Evolutionary conservation across 208 protist species (phyloP).

Genomic region (Wallacemonas collosoma): DNA sequence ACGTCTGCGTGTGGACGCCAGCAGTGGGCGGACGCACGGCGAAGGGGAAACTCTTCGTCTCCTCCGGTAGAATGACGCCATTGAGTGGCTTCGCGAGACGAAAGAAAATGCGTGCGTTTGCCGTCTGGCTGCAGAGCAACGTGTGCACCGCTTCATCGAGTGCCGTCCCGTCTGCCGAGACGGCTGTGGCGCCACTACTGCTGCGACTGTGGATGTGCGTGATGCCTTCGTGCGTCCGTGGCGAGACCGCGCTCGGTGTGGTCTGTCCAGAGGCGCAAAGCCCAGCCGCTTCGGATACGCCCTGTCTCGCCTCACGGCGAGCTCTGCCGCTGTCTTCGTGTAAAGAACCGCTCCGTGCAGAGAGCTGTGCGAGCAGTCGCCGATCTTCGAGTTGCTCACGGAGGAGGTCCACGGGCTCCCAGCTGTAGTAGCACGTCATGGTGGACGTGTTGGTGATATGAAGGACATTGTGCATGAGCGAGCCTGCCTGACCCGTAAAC

Average conservation of each 20-base stretch:
- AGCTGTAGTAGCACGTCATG: constrained; percentile 87
- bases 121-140: constrained; percentile 36
- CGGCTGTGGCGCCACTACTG: too few species aligned
- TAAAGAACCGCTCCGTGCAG: background rate
- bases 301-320: too few species aligned
- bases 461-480: constrained; percentile 59
- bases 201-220: too few species aligned
- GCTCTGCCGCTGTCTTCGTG: background rate
- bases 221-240: background rate
- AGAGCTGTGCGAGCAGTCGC: constrained; percentile 5
- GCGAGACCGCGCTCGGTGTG: background rate
- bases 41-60: constrained; percentile 60
- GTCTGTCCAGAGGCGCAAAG: background rate
- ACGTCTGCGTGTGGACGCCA: constrained; percentile 58
- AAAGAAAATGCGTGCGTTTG: constrained; percentile 44
- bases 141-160: constrained; percentile 28
- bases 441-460: constrained; percentile 61
- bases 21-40: constrained; percentile 54
- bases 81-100: constrained; percentile 62
- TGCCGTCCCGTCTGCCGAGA: background rate
- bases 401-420: constrained; percentile 45
- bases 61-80: constrained; percentile 75
- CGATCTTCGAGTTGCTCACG: constrained; percentile 27
- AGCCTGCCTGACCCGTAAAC: constrained; percentile 49
- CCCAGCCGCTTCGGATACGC: too few species aligned